A percentile compares a stretch with the other conserved stretches of the same genome.
phyloP scores from a whole-genome alignment of 345 rosid genomes.

The Syzygium aqueum region DNA sequence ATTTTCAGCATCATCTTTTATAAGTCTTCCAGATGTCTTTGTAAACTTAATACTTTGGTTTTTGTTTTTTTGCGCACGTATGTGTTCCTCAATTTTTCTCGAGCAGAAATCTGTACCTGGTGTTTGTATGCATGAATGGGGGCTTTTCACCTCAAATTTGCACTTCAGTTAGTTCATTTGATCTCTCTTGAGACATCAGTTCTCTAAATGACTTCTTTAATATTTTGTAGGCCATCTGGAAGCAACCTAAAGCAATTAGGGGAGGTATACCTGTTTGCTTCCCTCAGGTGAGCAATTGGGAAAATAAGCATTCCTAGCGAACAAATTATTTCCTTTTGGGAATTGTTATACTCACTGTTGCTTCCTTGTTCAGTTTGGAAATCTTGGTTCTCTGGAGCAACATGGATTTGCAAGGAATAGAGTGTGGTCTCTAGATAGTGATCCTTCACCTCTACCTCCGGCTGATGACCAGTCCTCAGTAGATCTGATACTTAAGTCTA shows the following conservation, averaged over 20 bases:
- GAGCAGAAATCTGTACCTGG: not conserved
- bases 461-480: constrained; percentile 60
- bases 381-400: constrained; percentile 65
- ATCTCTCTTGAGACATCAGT: not conserved
- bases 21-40: not conserved
- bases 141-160: not conserved
- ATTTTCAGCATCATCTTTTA: not conserved
- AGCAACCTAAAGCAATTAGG: constrained; percentile 64
- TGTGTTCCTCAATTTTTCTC: not conserved
- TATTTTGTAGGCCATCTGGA: constrained; percentile 49
- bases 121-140: not conserved
- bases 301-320: not conserved
- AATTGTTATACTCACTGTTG: constrained; percentile 5
- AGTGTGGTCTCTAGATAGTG: constrained; percentile 63
- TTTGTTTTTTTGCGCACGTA: too few species aligned
- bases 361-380: constrained; percentile 56
- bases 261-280: constrained; percentile 90
- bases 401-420: constrained; percentile 88
- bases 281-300: constrained; percentile 60
- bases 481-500: constrained; percentile 67
- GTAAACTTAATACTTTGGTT: not conserved
- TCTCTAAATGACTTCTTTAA: not conserved
- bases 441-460: constrained; percentile 84
- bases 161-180: not conserved
- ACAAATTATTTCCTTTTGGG: not conserved